phyloP scores from a whole-genome alignment of 345 rosid genomes.

The Mallotus nudiflorus region DNA sequence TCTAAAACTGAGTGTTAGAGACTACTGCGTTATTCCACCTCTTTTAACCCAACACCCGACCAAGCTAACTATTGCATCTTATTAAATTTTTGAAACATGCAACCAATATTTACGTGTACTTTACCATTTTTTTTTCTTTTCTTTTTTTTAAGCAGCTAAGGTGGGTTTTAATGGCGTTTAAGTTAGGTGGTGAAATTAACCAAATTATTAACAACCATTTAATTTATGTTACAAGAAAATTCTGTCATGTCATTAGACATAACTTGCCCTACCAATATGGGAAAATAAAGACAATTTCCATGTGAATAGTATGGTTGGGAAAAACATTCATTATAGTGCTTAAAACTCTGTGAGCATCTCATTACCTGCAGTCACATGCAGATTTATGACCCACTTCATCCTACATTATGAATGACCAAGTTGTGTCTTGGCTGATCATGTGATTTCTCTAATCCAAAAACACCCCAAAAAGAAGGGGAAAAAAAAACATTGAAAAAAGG shows the following conservation, averaged over 20 bases:
- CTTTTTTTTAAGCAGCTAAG: not conserved
- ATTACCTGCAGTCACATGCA: not conserved
- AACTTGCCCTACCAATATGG: not conserved
- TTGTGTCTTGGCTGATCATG: not conserved
- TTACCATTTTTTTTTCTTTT: not conserved
- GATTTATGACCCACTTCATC: constrained; percentile 4
- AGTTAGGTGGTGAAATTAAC: too few species aligned
- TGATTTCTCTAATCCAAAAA: not conserved
- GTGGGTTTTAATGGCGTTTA: not conserved
- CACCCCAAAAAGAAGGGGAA: not conserved
- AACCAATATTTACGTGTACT: not conserved
- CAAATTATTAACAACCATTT: too few species aligned
- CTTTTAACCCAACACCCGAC: constrained; percentile 37
- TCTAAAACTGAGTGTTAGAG: not conserved
- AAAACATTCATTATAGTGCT: not conserved
- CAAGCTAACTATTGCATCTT: constrained; percentile 12
- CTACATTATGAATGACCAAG: not conserved
- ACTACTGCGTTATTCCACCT: not conserved
- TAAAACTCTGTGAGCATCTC: not conserved
- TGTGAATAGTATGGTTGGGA: not conserved
- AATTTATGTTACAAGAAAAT: too few species aligned
- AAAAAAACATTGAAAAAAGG: too few species aligned
- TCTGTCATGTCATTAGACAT: not conserved
- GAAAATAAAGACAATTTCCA: not conserved
- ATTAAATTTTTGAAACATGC: constrained; percentile 15